Base-by-base conservation (phyloP, 768 basidiomycete species). In the Mycena epipterygia region DNA sequence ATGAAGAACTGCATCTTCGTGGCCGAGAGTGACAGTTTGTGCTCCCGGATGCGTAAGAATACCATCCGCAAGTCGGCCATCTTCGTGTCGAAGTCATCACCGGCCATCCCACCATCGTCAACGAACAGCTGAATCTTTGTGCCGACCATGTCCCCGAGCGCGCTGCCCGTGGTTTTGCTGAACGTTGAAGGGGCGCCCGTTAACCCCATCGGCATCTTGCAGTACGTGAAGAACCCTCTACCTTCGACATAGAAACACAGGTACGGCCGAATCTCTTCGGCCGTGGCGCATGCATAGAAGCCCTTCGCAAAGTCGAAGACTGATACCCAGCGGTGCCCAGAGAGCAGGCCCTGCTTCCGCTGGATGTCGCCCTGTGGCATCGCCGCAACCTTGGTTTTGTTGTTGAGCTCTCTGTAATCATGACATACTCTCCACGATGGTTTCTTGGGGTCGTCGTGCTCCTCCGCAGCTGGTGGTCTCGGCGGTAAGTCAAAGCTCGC, bases 11-110 rank as follows among this genome's bases (percentile, higher is more conserved):
- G 9, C 1, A 74, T 72, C 51, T 85, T 86, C 3, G 58, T 52
- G 3, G 83, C 76, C 3, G 83, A 81, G 0, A 86, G 65, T 0
- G 82, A 85, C 4, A 85, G 70, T 2, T 73, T 63, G n/a, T 70
- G 55, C 25, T 78, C 71, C 5, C 81, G 56, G 13, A 81, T 74
- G 8, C 79, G 33, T n/a, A 19, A 1, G 53, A 55, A 55, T 1
- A 55, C 53, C 11, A 2, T 13, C 19, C 5, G 21, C 32, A 55
- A 5, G 53, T 55, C 53, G 1, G 33, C 33, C 53, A 55, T 19
- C n/a, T 55, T 55, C 7, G n/a, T 14, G 16, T 55, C 33, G 33
- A 55, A 55, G 13, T 55, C 53, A 8, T 3, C 2, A 2, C 53
- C 53, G 2, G 53, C 53, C 53, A 55, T 55, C 9, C 5, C 53